These are phyloP conservation scores for Tremellales sp. DNA, from an alignment of 1,284 basidiomycete genomes.

Conservation along the genomic window DNA sequence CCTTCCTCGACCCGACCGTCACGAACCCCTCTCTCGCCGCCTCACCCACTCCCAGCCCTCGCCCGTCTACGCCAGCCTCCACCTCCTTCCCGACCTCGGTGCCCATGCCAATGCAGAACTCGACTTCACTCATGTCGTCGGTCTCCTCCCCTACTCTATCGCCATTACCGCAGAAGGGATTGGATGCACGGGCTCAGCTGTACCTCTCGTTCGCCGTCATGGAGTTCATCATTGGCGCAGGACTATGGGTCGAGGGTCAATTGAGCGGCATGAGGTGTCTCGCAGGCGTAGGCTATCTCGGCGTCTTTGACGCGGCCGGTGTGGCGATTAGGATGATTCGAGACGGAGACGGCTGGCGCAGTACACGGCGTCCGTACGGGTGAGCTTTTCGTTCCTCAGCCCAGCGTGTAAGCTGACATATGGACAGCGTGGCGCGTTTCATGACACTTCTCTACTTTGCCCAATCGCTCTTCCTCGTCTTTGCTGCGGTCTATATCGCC, in stretches of 20 bases:
- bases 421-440: conserved; percentile 63
- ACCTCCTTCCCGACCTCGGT: conserved; percentile 20
- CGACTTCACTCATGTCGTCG: conserved; percentile 1
- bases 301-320: conserved; percentile 89
- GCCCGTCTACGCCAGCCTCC: conserved; percentile 13
- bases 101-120: conserved; percentile 22
- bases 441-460: conserved; percentile 78
- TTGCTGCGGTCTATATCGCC: conserved; percentile 84
- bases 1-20: conserved; percentile 65
- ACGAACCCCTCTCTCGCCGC: conserved; percentile 36
- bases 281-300: conserved; percentile 90
- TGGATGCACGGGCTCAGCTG: conserved; percentile 45
- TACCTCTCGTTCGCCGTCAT: conserved; percentile 47
- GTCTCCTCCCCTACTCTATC: conserved; percentile 20
- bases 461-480: conserved; percentile 83
- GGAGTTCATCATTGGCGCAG: conserved; percentile 54
- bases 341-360: conserved; percentile 30
- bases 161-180: conserved; percentile 31
- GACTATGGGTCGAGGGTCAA: conserved; percentile 87
- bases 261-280: conserved; percentile 78
- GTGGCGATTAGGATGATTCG: conserved; percentile 60
- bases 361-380: conserved; percentile 62
- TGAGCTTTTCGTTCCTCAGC: conserved; percentile 47
- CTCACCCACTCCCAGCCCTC: conserved; percentile 19
- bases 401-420: conserved; percentile 3